Conservation (phyloP, 805 yeast species). For the Wickerhamiella shivajii region DNA sequence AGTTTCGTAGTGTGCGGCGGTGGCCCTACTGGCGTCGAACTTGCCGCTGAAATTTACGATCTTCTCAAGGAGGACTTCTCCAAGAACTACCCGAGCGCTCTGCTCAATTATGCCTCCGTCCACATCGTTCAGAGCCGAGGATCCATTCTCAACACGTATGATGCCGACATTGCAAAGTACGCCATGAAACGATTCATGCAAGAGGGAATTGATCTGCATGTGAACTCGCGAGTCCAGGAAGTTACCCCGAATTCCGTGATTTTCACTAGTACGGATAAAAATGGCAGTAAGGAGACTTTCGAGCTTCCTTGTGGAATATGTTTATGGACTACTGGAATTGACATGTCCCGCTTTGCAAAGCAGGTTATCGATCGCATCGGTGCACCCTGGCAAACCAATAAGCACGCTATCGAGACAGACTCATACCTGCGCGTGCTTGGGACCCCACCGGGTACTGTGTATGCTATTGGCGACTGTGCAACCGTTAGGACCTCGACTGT, state of each 20-base stretch:
- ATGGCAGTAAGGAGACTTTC: constrained; percentile 28
- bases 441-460: constrained; percentile 50
- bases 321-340: constrained; percentile 66
- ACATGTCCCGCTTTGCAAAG: constrained; percentile 47
- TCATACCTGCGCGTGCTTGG: constrained; percentile 57
- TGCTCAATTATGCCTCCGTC: constrained; percentile 49
- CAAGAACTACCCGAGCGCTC: constrained; percentile 40
- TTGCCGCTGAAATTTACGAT: constrained; percentile 59
- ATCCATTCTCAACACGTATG: constrained; percentile 54
- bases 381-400: constrained; percentile 37
- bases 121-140: constrained; percentile 58
- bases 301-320: constrained; percentile 53
- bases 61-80: constrained; percentile 49
- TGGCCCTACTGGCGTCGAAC: constrained; percentile 63
- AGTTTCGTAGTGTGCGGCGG: constrained; percentile 61
- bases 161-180: constrained; percentile 46
- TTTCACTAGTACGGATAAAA: constrained; percentile 37
- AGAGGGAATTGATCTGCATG: constrained; percentile 47
- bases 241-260: constrained; percentile 43
- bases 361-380: constrained; percentile 36
- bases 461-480: constrained; percentile 61
- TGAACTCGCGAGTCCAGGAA: constrained; percentile 48
- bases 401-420: constrained; percentile 63
- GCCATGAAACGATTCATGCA: constrained; percentile 50
- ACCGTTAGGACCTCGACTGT: constrained; percentile 48